Percentiles rank a stretch among this genome's conserved stretches.
phyloP scores from a whole-genome alignment of 2,329 filamentous ascomycete genomes.

The Fusarium vanettenii region DNA sequence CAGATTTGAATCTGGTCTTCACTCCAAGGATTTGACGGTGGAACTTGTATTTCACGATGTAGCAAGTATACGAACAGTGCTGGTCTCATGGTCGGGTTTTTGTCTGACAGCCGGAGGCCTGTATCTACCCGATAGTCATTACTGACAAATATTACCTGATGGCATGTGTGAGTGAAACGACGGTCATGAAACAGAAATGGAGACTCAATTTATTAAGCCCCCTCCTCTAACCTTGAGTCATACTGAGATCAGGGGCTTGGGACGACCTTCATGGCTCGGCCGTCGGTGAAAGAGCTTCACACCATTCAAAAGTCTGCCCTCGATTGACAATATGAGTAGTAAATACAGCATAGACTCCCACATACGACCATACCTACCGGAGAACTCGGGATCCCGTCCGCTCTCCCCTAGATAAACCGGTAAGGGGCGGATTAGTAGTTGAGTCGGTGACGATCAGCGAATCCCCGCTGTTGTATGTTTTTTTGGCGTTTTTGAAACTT shows the following conservation, averaged over 20 bases:
- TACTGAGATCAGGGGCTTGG: background rate
- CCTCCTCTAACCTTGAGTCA: background rate
- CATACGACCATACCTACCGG: background rate
- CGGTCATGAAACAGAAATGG: background rate
- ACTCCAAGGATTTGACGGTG: background rate
- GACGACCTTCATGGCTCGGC: background rate
- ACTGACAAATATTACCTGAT: background rate
- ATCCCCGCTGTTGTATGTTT: background rate
- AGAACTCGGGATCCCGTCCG: background rate
- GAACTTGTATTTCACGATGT: background rate
- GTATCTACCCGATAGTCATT: background rate
- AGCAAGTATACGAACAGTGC: background rate
- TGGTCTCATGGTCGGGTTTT: background rate
- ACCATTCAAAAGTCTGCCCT: background rate
- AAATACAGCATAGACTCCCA: background rate
- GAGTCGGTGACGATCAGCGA: background rate
- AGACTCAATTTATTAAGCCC: background rate
- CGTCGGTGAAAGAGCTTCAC: background rate
- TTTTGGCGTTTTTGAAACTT: background rate
- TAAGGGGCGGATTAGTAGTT: background rate
- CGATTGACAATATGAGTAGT: background rate
- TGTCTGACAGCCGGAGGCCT: background rate
- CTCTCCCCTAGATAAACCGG: background rate
- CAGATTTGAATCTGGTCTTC: slow-evolving; percentile 16
- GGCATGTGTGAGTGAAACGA: background rate